A percentile compares a stretch with the other conserved stretches of the same genome.
phyloP scores from a whole-genome alignment of 2,329 filamentous ascomycete species.

The Parascedosporium putredinis region DNA sequence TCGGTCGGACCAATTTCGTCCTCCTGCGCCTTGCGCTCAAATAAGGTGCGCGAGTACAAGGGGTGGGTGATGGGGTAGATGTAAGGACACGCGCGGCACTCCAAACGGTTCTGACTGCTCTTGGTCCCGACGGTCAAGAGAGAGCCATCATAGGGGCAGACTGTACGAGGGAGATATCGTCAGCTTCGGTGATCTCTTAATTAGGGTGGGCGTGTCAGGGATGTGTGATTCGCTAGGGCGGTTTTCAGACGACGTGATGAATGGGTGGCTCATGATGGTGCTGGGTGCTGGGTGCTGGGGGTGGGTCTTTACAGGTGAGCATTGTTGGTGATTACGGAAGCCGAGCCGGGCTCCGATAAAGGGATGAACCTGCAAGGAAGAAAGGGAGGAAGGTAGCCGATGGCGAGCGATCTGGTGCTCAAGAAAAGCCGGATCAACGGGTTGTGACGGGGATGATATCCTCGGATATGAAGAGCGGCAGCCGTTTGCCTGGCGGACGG shows the following conservation, averaged over 20 bases:
- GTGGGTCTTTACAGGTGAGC: constrained; percentile 8
- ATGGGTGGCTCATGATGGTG: too few relatives aligned
- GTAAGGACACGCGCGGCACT: constrained; percentile 93
- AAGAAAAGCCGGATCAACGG: not conserved
- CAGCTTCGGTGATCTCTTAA: not conserved
- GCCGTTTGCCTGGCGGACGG: not conserved
- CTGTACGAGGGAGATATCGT: constrained; percentile 25
- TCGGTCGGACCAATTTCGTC: constrained; percentile 80
- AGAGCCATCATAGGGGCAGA: constrained; percentile 78
- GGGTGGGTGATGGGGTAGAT: constrained; percentile 70
- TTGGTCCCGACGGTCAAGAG: constrained; percentile 63
- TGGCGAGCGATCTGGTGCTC: not conserved
- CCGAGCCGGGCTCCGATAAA: not conserved
- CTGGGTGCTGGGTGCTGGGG: not conserved
- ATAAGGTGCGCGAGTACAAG: constrained; percentile 73
- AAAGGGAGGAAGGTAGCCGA: not conserved
- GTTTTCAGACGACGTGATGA: too few relatives aligned
- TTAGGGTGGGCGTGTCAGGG: not conserved
- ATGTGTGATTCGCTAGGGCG: not conserved
- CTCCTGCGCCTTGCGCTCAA: constrained; percentile 79
- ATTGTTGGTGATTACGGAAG: not conserved
- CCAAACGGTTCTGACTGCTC: constrained; percentile 65
- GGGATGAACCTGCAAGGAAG: not conserved
- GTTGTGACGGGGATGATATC: not conserved
- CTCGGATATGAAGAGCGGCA: not conserved